Base-by-base conservation (phyloP, 306 rosid species). In the Ormosia emarginata region DNA sequence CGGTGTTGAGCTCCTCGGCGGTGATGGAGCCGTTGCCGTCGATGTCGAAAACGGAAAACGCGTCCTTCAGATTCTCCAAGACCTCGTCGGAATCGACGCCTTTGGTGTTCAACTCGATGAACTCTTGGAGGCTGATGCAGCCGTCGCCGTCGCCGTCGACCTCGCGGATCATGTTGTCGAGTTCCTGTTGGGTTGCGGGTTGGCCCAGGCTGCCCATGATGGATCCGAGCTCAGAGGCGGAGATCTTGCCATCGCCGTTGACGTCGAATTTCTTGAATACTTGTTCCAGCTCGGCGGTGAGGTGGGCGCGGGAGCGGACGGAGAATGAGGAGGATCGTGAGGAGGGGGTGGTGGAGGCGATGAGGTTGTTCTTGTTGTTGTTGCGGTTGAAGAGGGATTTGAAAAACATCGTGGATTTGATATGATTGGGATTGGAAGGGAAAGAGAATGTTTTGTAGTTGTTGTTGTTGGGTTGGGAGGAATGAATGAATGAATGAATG, bases 191-290 rank as follows among this genome's bases (percentile, higher is more conserved):
- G 2, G 86, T 79, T 4, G 94, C 72, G 4, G 87, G 73, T 13
- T 91, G 87, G 9, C 97, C 97, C 2, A 94, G 83, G 81, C 92
- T 88, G 2, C 88, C 86, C 92, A 93, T 76, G 7, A 94, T 93
- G 40, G 97, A 80, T 62, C 97, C 92, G 2, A 94, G 91, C 64
- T 94, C 98, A 8, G 95, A 83, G 3, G 94, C 70, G 15, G 92
- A 93, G 91, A 94, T 93, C 97, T 91, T 93, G 36, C 97, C 98
- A 79, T 94, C 97, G 53, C 97, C 97, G 66, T 94, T 94, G 8
- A 83, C 97, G 75, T 94, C 98, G 82, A 94, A 93, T 85, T 83
- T 93, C 77, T 77, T 85, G 91, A 95, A 95, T 1, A 95, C 98
- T 73, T 90, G 81, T 41, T 92, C 94, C 0, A 95, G 94, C 67